phyloP scores from a whole-genome alignment of 306 rosid genomes.

The Ormosia emarginata region DNA sequence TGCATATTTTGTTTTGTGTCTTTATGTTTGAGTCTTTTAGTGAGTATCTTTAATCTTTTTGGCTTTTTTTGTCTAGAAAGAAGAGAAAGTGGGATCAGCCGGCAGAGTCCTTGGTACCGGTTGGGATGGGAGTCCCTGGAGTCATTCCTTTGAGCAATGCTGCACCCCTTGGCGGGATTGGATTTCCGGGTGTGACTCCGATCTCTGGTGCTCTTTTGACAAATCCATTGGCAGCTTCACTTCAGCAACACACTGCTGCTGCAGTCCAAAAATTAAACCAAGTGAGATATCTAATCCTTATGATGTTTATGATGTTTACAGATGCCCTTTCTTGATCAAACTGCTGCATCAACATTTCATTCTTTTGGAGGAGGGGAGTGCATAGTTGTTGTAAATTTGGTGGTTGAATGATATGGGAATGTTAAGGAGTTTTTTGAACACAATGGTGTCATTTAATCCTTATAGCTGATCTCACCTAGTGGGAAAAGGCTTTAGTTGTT shows the following conservation, averaged over 20 bases:
- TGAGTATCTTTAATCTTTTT: neutral
- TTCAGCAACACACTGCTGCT: slow-evolving; percentile 47
- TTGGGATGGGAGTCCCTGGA: slow-evolving; percentile 51
- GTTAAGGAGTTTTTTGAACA: neutral
- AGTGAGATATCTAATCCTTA: slow-evolving; percentile 37
- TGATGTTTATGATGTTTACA: neutral
- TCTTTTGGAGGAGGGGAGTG: neutral
- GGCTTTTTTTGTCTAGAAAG: slow-evolving; percentile 45
- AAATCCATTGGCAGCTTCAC: slow-evolving; percentile 15
- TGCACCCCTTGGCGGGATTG: slow-evolving; percentile 38
- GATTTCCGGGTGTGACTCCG: slow-evolving; percentile 30
- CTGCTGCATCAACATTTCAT: neutral
- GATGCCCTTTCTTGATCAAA: neutral
- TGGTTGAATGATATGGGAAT: neutral
- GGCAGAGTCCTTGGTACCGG: slow-evolving; percentile 63
- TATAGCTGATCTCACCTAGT: too few species aligned
- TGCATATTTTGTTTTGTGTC: neutral
- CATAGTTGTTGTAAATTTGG: neutral
- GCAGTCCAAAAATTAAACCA: slow-evolving; percentile 48
- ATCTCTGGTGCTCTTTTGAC: slow-evolving; percentile 18
- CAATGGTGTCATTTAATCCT: too few species aligned
- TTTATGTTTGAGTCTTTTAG: neutral
- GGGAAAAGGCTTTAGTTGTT: too few species aligned
- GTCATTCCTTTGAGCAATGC: slow-evolving; percentile 45
- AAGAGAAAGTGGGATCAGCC: slow-evolving; percentile 99